phyloP scores from a whole-genome alignment of 2,329 filamentous ascomycete genomes.

The Coleophoma crateriformis region DNA sequence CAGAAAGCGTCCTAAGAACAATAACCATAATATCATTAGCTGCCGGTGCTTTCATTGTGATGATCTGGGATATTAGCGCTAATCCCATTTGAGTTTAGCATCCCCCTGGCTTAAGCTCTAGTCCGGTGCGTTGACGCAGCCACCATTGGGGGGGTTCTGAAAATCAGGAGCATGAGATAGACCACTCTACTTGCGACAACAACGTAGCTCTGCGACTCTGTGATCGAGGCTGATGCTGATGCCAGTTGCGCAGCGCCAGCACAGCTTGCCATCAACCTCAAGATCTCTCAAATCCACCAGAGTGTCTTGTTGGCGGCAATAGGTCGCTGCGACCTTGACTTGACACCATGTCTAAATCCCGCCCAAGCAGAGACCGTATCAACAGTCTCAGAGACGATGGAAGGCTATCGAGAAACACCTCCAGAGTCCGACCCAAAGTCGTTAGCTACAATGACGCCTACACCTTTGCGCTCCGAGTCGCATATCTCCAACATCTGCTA shows the following conservation, averaged over 20 bases:
- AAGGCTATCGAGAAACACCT: slow-evolving; percentile 26
- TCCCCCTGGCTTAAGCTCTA: not conserved
- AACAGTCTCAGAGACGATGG: slow-evolving; percentile 21
- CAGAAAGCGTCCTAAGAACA: too few relatives aligned
- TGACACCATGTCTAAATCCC: slow-evolving; percentile 20
- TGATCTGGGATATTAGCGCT: too few relatives aligned
- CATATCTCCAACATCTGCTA: slow-evolving; percentile 87
- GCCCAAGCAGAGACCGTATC: slow-evolving; percentile 19
- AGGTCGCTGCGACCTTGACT: too few relatives aligned
- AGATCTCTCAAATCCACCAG: not conserved
- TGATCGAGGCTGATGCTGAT: not conserved
- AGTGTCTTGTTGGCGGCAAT: too few relatives aligned
- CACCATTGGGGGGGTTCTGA: too few relatives aligned
- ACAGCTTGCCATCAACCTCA: too few relatives aligned
- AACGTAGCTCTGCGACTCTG: not conserved
- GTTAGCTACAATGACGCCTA: slow-evolving; percentile 77
- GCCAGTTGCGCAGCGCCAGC: not conserved
- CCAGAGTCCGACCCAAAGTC: slow-evolving; percentile 39
- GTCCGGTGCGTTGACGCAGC: not conserved
- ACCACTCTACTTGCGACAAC: not conserved
- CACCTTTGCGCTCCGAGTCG: slow-evolving; percentile 82
- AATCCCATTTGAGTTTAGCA: too few relatives aligned
- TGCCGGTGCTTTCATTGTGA: too few relatives aligned
- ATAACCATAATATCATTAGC: too few relatives aligned
- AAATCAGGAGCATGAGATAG: not conserved